Evolutionary conservation across 2,329 filamentous ascomycete genomes (phyloP), one percentile per base, ranked within the genome.

Genomic region (Aspergillaceae sp.): DNA sequence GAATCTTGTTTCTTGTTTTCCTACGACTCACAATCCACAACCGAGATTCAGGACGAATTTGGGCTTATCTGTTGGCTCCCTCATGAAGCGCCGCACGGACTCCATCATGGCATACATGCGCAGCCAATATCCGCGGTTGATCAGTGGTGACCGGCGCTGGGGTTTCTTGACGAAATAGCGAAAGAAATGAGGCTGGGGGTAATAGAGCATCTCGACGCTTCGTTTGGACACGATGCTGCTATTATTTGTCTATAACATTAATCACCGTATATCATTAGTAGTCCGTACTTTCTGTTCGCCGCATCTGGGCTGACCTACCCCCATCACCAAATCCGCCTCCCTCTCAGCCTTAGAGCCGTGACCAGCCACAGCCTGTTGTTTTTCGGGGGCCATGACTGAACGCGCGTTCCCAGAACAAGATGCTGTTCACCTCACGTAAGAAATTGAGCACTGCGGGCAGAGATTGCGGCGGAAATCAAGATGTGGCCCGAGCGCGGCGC

Each of bases 141-240:
- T 92, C 43, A 95, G 74, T 1, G 91, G 89, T n/a, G 87, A 83
- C 41, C 90, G 77, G 49, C 88, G 76, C 65, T 88, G 83, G 55
- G 86, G 85, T 63, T 90, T 94, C 55, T 79, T 83, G 32, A 94
- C 87, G 65, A 96, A 96, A 61, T 87, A 84, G 41, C 86, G 83
- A 56, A 92, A 91, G 71, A 87, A 94, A 63, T 94, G 86, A 29
- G 85, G 79, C 58, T 94, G 82, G 33, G 84, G 76, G 60, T 86
- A 84, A 65, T 96, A 96, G 9, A 94, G 73, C 56, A 83, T 83
- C 62, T 95, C 89, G n/a, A 96, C 90, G 57, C 88, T 92, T 55
- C 89, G 76, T 64, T 96, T 96, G 9, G 89, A 95, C 10, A 90
- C 84, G 55, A 95, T 95, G 60, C 87, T 94, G 67, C 86, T 91